A percentile compares a stretch with the other conserved stretches of the same genome.
Evolutionary conservation across 2,329 filamentous ascomycete species (phyloP).

Genomic region (Chaetomiaceae sp.): DNA sequence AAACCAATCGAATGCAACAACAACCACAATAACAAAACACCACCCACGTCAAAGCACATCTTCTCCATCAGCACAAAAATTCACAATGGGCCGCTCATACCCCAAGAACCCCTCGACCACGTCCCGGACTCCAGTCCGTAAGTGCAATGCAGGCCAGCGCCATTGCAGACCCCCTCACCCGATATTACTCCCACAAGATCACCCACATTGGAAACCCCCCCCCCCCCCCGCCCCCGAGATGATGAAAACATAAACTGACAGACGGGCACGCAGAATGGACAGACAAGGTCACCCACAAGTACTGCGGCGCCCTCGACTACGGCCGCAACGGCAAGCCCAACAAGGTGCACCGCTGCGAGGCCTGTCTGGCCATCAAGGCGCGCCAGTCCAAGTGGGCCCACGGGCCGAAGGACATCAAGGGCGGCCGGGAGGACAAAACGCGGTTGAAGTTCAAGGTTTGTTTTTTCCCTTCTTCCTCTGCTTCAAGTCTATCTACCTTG

Average conservation of each 20-base stretch:
- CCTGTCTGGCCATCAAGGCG: constrained; percentile 22
- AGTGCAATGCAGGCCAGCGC: too few relatives aligned
- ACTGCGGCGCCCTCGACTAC: constrained; percentile 21
- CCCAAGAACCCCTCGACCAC: constrained; percentile 8
- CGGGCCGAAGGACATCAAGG: constrained; percentile 8
- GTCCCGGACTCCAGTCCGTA: constrained; percentile 5
- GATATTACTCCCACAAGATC: too few relatives aligned
- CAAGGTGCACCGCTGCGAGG: constrained; percentile 25
- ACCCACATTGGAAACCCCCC: too few relatives aligned
- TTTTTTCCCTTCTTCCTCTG: too few relatives aligned
- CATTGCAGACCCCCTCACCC: not conserved
- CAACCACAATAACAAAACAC: too few relatives aligned
- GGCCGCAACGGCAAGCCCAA: constrained; percentile 22
- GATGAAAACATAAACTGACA: too few relatives aligned
- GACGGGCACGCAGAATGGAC: constrained; percentile 24
- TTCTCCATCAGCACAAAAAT: too few relatives aligned
- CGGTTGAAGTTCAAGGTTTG: not conserved
- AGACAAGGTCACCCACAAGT: constrained; percentile 22
- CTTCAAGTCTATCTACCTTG: too few relatives aligned
- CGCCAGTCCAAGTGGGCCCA: constrained; percentile 9
- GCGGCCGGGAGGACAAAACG: constrained; percentile 18
- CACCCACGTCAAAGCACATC: too few relatives aligned
- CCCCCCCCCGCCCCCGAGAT: too few relatives aligned
- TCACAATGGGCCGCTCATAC: constrained; percentile 18
- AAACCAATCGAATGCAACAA: too few relatives aligned